Percentiles rank a stretch among this genome's conserved stretches.
These are phyloP conservation scores for Lodderomyces theae DNA, from an alignment of 1,139 yeast genomes.

Conservation along the genomic window DNA sequence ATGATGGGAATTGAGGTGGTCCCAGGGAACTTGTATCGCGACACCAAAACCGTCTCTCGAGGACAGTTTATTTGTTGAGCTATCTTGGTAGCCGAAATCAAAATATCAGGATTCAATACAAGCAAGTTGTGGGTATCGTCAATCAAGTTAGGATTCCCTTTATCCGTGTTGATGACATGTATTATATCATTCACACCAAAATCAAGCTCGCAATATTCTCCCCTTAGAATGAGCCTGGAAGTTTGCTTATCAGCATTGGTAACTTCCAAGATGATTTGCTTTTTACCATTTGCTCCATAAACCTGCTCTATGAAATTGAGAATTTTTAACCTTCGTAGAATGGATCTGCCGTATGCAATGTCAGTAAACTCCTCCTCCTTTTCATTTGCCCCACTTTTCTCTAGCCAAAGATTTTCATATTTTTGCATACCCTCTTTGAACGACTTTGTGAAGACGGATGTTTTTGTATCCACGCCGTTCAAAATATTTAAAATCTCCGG, in stretches of 20 bases:
- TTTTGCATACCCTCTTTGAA: slow-evolving; percentile 29
- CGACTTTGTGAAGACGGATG: slow-evolving; percentile 10
- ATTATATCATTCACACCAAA: slow-evolving; percentile 51
- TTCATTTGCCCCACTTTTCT: slow-evolving; percentile 10
- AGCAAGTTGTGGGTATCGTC: slow-evolving; percentile 62
- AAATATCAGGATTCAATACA: slow-evolving; percentile 78
- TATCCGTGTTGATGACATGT: slow-evolving; percentile 54
- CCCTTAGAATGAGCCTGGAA: slow-evolving; percentile 44
- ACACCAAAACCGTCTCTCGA: slow-evolving; percentile 63
- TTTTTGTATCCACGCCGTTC: not conserved
- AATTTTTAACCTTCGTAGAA: slow-evolving; percentile 52
- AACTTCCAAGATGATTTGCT: slow-evolving; percentile 53
- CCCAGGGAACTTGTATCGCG: slow-evolving; percentile 54
- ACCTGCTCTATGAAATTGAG: slow-evolving; percentile 34
- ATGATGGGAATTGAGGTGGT: slow-evolving; percentile 59
- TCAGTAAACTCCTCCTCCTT: slow-evolving; percentile 30
- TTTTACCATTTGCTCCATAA: slow-evolving; percentile 15
- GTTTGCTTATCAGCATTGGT: slow-evolving; percentile 27
- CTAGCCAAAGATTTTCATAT: slow-evolving; percentile 19
- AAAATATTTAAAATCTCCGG: slow-evolving; percentile 6
- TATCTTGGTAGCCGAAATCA: slow-evolving; percentile 78
- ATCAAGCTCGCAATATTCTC: slow-evolving; percentile 48
- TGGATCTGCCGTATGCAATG: slow-evolving; percentile 43
- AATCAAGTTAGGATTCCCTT: slow-evolving; percentile 37
- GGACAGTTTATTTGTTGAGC: slow-evolving; percentile 75